phyloP scores from a whole-genome alignment of 768 basidiomycete species.

The Hemileccinum rubropunctum region DNA sequence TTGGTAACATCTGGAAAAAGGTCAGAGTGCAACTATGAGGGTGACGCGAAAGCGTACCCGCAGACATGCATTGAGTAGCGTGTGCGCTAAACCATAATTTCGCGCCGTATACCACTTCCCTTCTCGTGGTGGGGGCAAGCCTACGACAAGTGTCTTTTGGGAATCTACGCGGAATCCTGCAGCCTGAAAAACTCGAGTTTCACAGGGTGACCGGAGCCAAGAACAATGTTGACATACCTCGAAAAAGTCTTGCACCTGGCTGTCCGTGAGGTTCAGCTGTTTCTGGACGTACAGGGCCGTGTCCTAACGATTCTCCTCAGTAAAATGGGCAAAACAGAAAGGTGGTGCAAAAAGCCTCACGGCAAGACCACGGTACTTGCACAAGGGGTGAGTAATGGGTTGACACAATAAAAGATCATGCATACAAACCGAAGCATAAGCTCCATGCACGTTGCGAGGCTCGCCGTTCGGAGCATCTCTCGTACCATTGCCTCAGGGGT shows the following conservation, averaged over 20 bases:
- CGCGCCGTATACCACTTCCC: constrained; percentile 35
- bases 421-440: constrained; percentile 35
- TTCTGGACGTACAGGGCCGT: constrained; percentile 43
- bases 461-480: constrained; percentile 34
- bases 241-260: constrained; percentile 44
- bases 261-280: constrained; percentile 39
- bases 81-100: constrained; percentile 44
- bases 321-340: not conserved
- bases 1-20: constrained; percentile 41
- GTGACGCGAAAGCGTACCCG: constrained; percentile 23
- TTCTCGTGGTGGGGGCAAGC: constrained; percentile 40
- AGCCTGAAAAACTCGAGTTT: constrained; percentile 25
- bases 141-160: constrained; percentile 41
- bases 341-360: constrained; percentile 17
- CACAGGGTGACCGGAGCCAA: not conserved
- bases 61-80: constrained; percentile 36
- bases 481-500: constrained; percentile 40
- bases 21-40: not conserved
- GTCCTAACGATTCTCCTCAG: constrained; percentile 32
- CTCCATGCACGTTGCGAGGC: constrained; percentile 37
- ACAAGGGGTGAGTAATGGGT: not conserved
- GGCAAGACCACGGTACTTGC: constrained; percentile 42
- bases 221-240: constrained; percentile 29
- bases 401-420: not conserved
- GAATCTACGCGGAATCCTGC: constrained; percentile 42